Evolutionary conservation across 2,329 filamentous ascomycete species (phyloP).

Genomic region (Fonsecaea monophora): DNA sequence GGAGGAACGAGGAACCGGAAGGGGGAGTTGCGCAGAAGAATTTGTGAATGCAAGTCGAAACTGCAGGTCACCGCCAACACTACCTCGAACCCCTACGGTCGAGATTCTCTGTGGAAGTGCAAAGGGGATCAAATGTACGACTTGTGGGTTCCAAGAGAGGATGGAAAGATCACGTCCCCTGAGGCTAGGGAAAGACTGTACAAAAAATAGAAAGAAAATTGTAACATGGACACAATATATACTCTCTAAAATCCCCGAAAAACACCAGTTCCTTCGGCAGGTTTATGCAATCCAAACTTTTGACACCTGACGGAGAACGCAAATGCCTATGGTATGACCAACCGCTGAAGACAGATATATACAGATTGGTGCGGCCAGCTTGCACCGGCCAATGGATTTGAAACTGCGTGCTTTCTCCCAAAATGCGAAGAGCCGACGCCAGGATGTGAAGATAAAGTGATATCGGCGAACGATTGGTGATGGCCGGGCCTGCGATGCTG

Average conservation of each 20-base stretch:
- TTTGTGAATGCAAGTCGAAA: not conserved
- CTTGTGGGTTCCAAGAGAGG: not conserved
- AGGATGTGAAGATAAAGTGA: not conserved
- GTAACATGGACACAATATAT: not conserved
- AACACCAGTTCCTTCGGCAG: not conserved
- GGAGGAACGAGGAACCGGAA: constrained; percentile 11
- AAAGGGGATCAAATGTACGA: not conserved
- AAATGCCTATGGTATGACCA: not conserved
- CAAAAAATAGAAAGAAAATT: not conserved
- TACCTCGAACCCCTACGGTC: not conserved
- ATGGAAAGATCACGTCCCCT: not conserved
- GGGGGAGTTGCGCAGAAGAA: not conserved
- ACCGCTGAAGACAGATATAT: not conserved
- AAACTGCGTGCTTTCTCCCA: not conserved
- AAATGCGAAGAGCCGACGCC: not conserved
- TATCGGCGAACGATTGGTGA: not conserved
- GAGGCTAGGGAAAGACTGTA: not conserved
- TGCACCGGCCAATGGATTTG: not conserved
- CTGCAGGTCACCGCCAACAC: not conserved
- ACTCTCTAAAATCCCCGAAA: not conserved
- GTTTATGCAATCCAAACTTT: not conserved
- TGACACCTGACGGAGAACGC: not conserved
- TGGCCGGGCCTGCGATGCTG: not conserved
- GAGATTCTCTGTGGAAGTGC: not conserved
- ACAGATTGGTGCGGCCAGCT: not conserved